Conservation (phyloP, 2,329 filamentous ascomycete genomes). For the Thermomyces lanuginosus region DNA sequence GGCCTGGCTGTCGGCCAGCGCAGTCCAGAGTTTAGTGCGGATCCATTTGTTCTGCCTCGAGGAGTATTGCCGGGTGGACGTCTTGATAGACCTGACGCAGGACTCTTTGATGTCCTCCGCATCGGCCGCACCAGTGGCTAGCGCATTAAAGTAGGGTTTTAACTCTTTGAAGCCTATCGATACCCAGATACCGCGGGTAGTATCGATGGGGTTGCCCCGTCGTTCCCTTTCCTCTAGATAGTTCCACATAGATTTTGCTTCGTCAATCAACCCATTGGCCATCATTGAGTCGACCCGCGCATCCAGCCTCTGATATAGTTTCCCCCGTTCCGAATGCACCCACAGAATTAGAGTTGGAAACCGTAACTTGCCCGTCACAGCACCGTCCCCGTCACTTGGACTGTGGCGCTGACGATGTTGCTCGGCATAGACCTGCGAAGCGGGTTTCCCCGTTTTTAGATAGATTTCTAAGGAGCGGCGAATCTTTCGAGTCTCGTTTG, state of each 20-base stretch:
- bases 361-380: conserved; percentile 22
- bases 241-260: conserved; percentile 39
- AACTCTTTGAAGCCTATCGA: conserved; percentile 95
- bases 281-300: conserved; percentile 74
- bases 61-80: conserved; percentile 74
- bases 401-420: conserved; percentile 35
- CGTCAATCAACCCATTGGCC: conserved; percentile 43
- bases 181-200: conserved; percentile 78
- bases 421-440: conserved; percentile 74
- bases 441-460: conserved; percentile 60
- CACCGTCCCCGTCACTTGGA: conserved; percentile 10
- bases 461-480: conserved; percentile 79
- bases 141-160: conserved; percentile 48
- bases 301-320: conserved; percentile 55
- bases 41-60: conserved; percentile 79
- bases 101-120: conserved; percentile 34
- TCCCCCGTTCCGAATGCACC: conserved; percentile 59
- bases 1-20: conserved; percentile 40
- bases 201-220: conserved; percentile 45
- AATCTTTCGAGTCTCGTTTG: conserved; percentile 82
- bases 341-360: conserved; percentile 61
- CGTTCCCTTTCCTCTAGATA: conserved; percentile 31
- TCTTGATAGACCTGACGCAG: conserved; percentile 60
- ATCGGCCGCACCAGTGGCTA: conserved; percentile 11
- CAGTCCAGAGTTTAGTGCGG: conserved; percentile 59